phyloP scores from a whole-genome alignment of 495 filamentous ascomycete genomes.

The Tirmania nivea region DNA sequence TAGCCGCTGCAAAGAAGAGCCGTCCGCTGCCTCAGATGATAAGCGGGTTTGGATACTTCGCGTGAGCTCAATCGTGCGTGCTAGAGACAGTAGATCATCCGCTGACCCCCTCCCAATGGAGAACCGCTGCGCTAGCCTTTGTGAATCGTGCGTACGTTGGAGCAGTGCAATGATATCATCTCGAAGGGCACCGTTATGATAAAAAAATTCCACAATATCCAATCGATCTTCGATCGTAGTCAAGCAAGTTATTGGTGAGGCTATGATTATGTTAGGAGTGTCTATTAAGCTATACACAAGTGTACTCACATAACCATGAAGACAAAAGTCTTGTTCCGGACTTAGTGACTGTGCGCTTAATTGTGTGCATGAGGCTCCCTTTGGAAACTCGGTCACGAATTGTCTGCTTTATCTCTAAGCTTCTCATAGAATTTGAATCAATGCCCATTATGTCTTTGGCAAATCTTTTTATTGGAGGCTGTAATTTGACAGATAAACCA shows the following conservation, averaged over 20 bases:
- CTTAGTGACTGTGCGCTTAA: slow-evolving; percentile 76
- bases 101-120: slow-evolving; percentile 75
- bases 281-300: not conserved
- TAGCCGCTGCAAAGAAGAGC: slow-evolving; percentile 4
- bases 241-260: slow-evolving; percentile 66
- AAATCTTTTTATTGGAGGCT: slow-evolving; percentile 53
- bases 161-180: slow-evolving; percentile 46
- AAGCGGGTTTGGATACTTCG: slow-evolving; percentile 39
- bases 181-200: slow-evolving; percentile 38
- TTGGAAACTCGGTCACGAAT: slow-evolving; percentile 49
- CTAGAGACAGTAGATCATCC: slow-evolving; percentile 73
- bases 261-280: slow-evolving; percentile 17
- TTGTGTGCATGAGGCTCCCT: slow-evolving; percentile 69
- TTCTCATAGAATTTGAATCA: slow-evolving; percentile 73
- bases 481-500: slow-evolving; percentile 60
- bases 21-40: slow-evolving; percentile 1
- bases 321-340: slow-evolving; percentile 67
- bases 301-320: slow-evolving; percentile 49
- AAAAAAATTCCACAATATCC: slow-evolving; percentile 57
- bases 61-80: slow-evolving; percentile 60
- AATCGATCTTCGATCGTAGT: slow-evolving; percentile 56
- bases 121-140: slow-evolving; percentile 82
- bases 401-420: slow-evolving; percentile 71
- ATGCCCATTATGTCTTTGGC: slow-evolving; percentile 63
- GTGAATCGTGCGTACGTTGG: slow-evolving; percentile 58